Conservation (phyloP, 805 yeast genomes). For the Tetrapisispora arboricola region DNA sequence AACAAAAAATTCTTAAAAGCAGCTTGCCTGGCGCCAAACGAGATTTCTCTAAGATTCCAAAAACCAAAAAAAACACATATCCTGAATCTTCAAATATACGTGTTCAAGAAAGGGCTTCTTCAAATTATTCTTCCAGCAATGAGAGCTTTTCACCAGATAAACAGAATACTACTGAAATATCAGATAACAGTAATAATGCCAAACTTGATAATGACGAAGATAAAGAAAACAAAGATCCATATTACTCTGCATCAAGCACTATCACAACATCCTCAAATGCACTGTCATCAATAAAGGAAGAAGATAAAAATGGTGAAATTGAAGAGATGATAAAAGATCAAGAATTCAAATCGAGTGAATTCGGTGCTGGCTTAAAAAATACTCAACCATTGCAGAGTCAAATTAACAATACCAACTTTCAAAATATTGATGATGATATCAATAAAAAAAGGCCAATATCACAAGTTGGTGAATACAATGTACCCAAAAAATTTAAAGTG, state of each 20-base stretch:
- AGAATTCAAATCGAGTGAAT: no score
- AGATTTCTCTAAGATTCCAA: conserved; percentile 13
- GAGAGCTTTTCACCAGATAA: neutral
- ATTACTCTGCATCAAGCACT: conserved; percentile 2
- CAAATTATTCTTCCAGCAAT: neutral
- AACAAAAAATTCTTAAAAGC: conserved; percentile 13
- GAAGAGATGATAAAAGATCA: neutral
- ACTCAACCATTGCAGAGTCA: conserved; percentile 1
- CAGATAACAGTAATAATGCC: neutral
- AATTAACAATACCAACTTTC: neutral
- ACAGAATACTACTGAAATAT: neutral
- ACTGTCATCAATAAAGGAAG: conserved; percentile 15
- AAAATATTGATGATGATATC: neutral
- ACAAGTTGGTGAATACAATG: conserved; percentile 25
- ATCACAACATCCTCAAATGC: conserved; percentile 4
- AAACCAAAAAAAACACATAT: conserved; percentile 5
- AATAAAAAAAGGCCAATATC: conserved; percentile 27
- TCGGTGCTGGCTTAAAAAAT: neutral
- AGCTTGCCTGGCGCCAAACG: conserved; percentile 11
- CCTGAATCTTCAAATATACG: conserved; percentile 1
- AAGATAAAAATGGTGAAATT: conserved; percentile 3
- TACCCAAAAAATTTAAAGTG: conserved; percentile 28
- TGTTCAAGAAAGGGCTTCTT: neutral
- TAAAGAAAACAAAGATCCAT: conserved; percentile 23
- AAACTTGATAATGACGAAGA: conserved; percentile 8